Conservation (phyloP, 495 filamentous ascomycete genomes). For the Tuber calosporum region DNA sequence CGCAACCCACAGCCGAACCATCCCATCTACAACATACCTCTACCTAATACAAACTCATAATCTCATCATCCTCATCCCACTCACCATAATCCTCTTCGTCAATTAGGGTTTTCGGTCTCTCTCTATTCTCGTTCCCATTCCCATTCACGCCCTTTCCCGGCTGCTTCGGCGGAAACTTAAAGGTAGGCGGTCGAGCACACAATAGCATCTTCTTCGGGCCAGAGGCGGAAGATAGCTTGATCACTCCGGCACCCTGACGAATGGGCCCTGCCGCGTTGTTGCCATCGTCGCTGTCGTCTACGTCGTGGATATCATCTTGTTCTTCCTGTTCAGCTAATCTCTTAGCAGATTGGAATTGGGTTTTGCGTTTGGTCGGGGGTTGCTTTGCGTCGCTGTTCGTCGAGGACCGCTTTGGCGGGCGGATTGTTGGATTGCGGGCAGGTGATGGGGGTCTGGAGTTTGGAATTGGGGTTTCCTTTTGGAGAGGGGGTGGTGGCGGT, state of each 20-base stretch:
- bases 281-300: background rate
- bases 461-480: background rate
- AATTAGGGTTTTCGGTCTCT: background rate
- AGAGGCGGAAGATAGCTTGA: background rate
- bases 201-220: background rate
- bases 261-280: background rate
- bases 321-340: background rate
- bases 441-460: background rate
- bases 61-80: conserved; percentile 1
- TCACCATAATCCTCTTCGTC: background rate
- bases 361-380: background rate
- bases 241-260: background rate
- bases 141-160: background rate
- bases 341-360: background rate
- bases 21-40: background rate
- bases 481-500: background rate
- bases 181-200: background rate
- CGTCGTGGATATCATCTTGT: background rate
- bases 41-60: background rate
- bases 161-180: conserved; percentile 1
- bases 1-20: background rate
- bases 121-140: background rate
- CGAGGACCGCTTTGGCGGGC: background rate
- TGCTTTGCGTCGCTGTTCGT: background rate
- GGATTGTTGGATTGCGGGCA: background rate